Evolutionary conservation across 2,329 filamentous ascomycete species (phyloP).

Genomic region (Mycocentrospora acerina): DNA sequence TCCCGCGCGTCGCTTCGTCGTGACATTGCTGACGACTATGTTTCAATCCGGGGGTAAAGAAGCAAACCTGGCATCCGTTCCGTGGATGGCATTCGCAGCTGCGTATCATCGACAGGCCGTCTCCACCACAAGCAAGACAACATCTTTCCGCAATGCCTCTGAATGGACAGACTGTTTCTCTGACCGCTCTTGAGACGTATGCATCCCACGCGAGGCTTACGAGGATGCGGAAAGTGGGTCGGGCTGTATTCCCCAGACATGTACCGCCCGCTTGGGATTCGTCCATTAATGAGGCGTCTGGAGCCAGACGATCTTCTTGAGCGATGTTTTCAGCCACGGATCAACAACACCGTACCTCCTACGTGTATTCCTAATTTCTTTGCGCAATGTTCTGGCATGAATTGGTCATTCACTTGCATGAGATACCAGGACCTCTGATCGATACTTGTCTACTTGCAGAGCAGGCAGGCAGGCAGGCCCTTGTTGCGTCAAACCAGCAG

Average conservation of each 20-base stretch:
- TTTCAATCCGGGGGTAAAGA: constrained; percentile 15
- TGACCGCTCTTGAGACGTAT: constrained; percentile 25
- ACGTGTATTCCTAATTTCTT: background rate
- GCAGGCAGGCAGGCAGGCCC: too few species aligned
- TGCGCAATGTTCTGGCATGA: constrained; percentile 1
- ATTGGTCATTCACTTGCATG: too few species aligned
- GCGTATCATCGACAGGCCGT: too few species aligned
- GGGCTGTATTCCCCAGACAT: constrained; percentile 25
- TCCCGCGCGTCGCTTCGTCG: constrained; percentile 12
- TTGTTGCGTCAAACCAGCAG: constrained; percentile 7
- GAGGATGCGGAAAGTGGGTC: constrained; percentile 26
- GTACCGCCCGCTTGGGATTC: constrained; percentile 20
- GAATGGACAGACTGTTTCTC: constrained; percentile 17
- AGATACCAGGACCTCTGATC: too few species aligned
- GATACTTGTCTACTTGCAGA: too few species aligned
- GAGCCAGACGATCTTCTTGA: constrained; percentile 2
- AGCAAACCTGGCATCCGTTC: constrained; percentile 11
- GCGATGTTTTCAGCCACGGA: constrained; percentile 5
- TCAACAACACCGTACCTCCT: constrained; percentile 9
- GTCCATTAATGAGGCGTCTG: constrained; percentile 21
- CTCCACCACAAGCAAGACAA: constrained; percentile 14
- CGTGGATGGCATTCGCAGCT: constrained; percentile 10
- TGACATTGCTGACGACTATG: constrained; percentile 6
- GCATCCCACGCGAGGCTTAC: constrained; percentile 28
- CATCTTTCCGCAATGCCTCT: constrained; percentile 6